Percentiles rank a stretch among this genome's conserved stretches.
Evolutionary conservation across 1,284 basidiomycete species (phyloP).

Genomic region (Fereydounia khargensis): DNA sequence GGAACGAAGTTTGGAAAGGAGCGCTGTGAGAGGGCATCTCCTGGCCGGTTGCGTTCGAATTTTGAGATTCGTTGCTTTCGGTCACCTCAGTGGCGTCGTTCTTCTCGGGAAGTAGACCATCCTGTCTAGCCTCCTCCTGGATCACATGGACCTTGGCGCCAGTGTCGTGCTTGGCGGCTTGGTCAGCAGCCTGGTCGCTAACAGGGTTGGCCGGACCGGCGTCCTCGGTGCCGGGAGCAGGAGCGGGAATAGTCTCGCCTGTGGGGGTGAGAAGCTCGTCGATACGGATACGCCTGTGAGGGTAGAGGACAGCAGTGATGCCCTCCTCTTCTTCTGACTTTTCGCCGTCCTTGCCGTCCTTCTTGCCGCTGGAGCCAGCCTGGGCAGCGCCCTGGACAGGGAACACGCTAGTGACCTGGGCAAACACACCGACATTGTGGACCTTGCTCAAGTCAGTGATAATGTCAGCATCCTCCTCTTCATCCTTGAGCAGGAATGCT

Average conservation of each 20-base stretch:
- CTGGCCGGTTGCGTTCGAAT: background rate
- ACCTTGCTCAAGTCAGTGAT: slow-evolving; percentile 86
- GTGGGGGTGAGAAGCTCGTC: slow-evolving; percentile 67
- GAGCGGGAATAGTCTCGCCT: slow-evolving; percentile 30
- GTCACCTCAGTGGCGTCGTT: slow-evolving; percentile 26
- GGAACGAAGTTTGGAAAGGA: slow-evolving; percentile 80
- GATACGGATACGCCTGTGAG: slow-evolving; percentile 86
- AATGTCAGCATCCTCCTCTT: slow-evolving; percentile 86
- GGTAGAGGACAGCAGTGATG: slow-evolving; percentile 90
- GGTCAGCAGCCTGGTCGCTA: slow-evolving; percentile 32
- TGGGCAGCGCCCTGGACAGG: slow-evolving; percentile 49
- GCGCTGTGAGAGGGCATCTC: slow-evolving; percentile 51
- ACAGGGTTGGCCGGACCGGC: slow-evolving; percentile 32
- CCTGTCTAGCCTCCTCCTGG: slow-evolving; percentile 33
- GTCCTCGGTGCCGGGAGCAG: slow-evolving; percentile 30
- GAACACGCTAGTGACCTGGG: slow-evolving; percentile 95
- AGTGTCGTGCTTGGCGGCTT: slow-evolving; percentile 19
- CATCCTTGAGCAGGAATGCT: slow-evolving; percentile 94
- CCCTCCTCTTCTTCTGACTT: slow-evolving; percentile 74
- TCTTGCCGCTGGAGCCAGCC: slow-evolving; percentile 60
- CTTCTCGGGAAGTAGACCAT: slow-evolving; percentile 26
- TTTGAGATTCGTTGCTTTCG: slow-evolving; percentile 23
- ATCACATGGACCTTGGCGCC: slow-evolving; percentile 36
- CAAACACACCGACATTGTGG: slow-evolving; percentile 91
- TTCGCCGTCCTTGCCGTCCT: slow-evolving; percentile 62